Base-by-base conservation (phyloP, 2,329 filamentous ascomycete species). In the Calonectria crousiana region DNA sequence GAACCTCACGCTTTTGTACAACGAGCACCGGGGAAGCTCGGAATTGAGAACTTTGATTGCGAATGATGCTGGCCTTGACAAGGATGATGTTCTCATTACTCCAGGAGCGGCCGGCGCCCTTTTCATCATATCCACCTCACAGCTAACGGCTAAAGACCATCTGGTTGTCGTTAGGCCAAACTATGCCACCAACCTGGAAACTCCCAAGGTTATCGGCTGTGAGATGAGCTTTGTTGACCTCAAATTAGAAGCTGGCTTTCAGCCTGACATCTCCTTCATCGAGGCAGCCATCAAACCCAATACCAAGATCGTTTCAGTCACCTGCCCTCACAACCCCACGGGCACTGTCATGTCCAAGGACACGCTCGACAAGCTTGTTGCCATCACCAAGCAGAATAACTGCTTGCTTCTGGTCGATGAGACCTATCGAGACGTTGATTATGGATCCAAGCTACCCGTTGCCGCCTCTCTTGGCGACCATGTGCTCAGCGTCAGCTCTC, bases 131-230 rank as follows among this genome's bases (percentile, higher is more conserved):
- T 52, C 68, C 16, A 80, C 76, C 1, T 69, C 78, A 16, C 73
- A 76, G 11, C 72, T 79, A 10, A 60, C 66, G 26, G 23, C 67
- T 18, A 26, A 26, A 0, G 65, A 75, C n/a, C 79, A 80, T 52
- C 69, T 81, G 8, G 65, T 81, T 14, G 74, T 81, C 26, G 70
- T 75, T 14, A 74, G 78, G 11, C 79, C 79, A 23, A 81, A 81
- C 62, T 81, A 81, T 26, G 75, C 79, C 0, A 79, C 76, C 26
- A 80, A 78, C 47, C 51, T 80, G 4, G 79, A 81, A 53, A 78
- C 72, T 0, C 78, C 79, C 3, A 73, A 72, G 41, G 69, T 78
- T 6, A 77, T 80, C 14, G 78, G 79, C 3, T 80, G 77, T 60
- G 72, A 75, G 1, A 80, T 81, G 28, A 76, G 77, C 6, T 77